Percentiles rank a stretch among this genome's conserved stretches.
phyloP scores from a whole-genome alignment of 257 asterid species.

The Prunella vulgaris region DNA sequence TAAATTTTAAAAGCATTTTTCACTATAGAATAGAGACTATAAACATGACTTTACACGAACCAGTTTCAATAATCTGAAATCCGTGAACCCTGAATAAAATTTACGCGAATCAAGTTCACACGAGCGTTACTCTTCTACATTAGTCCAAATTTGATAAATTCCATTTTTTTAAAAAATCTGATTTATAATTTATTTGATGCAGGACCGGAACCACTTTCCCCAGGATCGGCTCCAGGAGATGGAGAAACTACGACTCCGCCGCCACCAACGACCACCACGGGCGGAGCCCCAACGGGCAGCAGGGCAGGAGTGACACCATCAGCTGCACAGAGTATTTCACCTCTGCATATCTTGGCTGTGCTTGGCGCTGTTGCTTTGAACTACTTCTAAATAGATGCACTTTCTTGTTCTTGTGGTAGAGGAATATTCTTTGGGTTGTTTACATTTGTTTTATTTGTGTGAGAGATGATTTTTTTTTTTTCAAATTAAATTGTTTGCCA shows the following conservation, averaged over 20 bases:
- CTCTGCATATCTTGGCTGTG: constrained; percentile 27
- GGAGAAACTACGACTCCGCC: constrained; percentile 33
- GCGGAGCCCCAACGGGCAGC: constrained; percentile 36
- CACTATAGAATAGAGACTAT: too few species aligned
- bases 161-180: neutral
- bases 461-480: neutral
- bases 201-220: constrained; percentile 37
- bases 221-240: constrained; percentile 27
- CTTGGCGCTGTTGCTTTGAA: constrained; percentile 36
- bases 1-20: too few species aligned
- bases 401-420: constrained; percentile 5
- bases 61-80: too few species aligned
- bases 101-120: too few species aligned
- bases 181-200: neutral
- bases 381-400: constrained; percentile 22
- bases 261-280: constrained; percentile 23
- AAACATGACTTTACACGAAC: too few species aligned
- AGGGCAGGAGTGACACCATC: constrained; percentile 55
- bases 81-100: too few species aligned
- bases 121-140: neutral
- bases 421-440: constrained; percentile 34
- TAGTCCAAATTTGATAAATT: neutral
- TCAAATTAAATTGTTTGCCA: neutral
- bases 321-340: constrained; percentile 31
- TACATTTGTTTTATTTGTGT: constrained; percentile 24